Base-by-base conservation (phyloP, 2,329 filamentous ascomycete species). In the Aureobasidium sp. region DNA sequence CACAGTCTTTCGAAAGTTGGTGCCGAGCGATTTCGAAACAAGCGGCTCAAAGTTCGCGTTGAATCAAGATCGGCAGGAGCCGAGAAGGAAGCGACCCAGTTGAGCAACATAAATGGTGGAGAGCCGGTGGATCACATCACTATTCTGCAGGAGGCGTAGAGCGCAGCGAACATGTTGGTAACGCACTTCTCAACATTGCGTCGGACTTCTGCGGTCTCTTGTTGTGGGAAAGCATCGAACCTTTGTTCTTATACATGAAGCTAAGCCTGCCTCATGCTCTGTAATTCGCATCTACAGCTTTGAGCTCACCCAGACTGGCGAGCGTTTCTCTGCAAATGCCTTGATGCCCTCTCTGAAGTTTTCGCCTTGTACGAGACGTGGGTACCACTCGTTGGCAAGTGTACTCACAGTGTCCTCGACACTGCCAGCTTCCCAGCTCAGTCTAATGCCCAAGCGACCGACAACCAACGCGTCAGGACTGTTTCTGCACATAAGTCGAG, bases 281-380 rank as follows among this genome's bases (percentile, higher is more conserved):
- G 26, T 17, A 7, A 2, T 26, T 17, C 13, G 15, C 5, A 15
- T 32, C 46, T 71, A 80, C 63, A 83, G 64, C 68, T 81, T 81
- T 1, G 76, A 78, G 32, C 78, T 75, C 52, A 76, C 76, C 79
- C 80, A 82, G 29, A 75, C 67, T 20, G 81, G 80, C 66, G 75
- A 72, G 67, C 77, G 72, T 72, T 82, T 82, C 68, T 78, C 74
- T 39, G 76, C 75, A 74, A 84, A 84, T 5, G 82, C 81, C 63
- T 70, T 73, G 59, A 82, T 66, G 1, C 81, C 80, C 64, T 81
- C 79, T 17, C 74, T 69, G n/a, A 80, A 71, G 71, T 82, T 83
- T 63, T 79, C 76, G 0, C 78, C 76, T 37, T 72, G 36, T 78
- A 65, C 0, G 74, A 78, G 48, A 71, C 70, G 12, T 74, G 70